Conservation (phyloP, 257 asterid genomes). For the Galeopsis tetrahit region DNA sequence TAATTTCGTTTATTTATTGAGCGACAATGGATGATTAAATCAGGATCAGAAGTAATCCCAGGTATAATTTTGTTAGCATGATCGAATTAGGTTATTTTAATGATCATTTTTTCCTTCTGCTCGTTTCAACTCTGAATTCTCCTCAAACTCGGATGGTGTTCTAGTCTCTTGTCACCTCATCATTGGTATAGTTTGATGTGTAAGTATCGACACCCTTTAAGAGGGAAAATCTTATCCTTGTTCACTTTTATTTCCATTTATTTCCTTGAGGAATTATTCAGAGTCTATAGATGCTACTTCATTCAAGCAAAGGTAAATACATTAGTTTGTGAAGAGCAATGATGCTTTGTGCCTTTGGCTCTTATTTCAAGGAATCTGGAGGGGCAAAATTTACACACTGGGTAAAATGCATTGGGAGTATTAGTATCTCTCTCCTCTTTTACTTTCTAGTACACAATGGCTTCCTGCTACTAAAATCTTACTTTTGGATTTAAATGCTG, state of each 20-base stretch:
- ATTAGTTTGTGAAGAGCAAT: conserved; percentile 53
- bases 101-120: conserved; percentile 37
- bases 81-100: conserved; percentile 47
- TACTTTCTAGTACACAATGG: conserved; percentile 50
- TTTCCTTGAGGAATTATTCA: conserved; percentile 46
- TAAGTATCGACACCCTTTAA: conserved; percentile 54
- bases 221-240: conserved; percentile 38
- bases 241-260: conserved; percentile 35
- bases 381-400: conserved; percentile 59
- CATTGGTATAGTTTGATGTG: conserved; percentile 44
- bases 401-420: conserved; percentile 81
- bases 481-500: conserved; percentile 78
- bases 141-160: conserved; percentile 48
- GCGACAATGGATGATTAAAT: conserved; percentile 38
- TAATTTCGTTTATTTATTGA: conserved; percentile 30
- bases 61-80: conserved; percentile 44
- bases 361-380: conserved; percentile 67
- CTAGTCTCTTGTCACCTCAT: conserved; percentile 57
- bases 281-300: conserved; percentile 55
- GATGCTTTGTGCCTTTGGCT: conserved; percentile 64
- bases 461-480: conserved; percentile 69
- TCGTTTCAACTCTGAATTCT: conserved; percentile 42
- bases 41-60: conserved; percentile 44
- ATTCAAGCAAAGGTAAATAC: conserved; percentile 63
- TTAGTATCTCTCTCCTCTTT: conserved; percentile 62